Base-by-base conservation (phyloP, 1,284 basidiomycete genomes). In the Athelia psychrophila region DNA sequence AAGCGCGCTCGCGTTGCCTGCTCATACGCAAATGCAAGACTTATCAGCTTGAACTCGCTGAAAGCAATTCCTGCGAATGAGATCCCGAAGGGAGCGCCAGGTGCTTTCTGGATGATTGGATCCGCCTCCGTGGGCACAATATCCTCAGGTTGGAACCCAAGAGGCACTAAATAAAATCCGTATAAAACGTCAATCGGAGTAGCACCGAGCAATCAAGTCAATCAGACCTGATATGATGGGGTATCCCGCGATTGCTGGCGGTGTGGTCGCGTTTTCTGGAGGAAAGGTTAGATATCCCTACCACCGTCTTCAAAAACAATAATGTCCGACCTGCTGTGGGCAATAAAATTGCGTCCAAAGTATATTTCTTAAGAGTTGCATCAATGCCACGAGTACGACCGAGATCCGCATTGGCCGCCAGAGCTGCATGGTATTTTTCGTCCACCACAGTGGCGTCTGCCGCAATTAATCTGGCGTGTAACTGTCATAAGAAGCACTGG, bases 1-100 rank as follows among this genome's bases (percentile, higher is more conserved):
- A 75, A 55, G 10, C 80, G 65, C 19, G 67, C 72, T 32, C 73
- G 70, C 3, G 80, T 83, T 23, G 74, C 73, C 58, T 82, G 79
- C 64, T 83, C 80, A 53, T 76, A 82, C 15, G 78, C 78, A 59
- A 77, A 81, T 20, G 77, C 80, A 50, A 71, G 75, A 3, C 69
- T 60, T 24, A 81, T 68, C 49, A 82, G 64, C 33, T 74, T 59
- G 49, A 73, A 74, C 56, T 82, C 79, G 60, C 72, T 76, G 60
- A 72, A 80, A 10, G 78, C 79, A 3, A 72, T 75, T 30, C 78
- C 77, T 44, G 78, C 64, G 58, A 82, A 81, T 32, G 72, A 63
- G 33, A 82, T 58, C 1, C 80, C 80, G 40, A 80, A 77, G 0
- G 80, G 80, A 50, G 73, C 57, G 23, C 75, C 74, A 2, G 75